These are phyloP conservation scores for Eucalyptus erythrocorys DNA, from an alignment of 345 rosid genomes.

Conservation along the genomic window DNA sequence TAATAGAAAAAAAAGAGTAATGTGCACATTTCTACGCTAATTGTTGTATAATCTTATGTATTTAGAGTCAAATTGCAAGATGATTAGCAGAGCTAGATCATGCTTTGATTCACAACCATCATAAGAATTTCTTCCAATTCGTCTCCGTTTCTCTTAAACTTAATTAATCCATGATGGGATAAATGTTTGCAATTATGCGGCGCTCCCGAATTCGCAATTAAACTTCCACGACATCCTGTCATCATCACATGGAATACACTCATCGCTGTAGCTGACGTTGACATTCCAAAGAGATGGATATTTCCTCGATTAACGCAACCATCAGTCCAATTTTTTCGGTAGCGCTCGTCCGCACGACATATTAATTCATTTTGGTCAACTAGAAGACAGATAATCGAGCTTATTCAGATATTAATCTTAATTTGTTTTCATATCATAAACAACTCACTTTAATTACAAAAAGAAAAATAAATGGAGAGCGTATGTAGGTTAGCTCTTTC, in stretches of 20 bases:
- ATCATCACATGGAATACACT: not conserved
- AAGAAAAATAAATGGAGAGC: not conserved
- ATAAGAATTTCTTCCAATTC: not conserved
- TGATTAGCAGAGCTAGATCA: not conserved
- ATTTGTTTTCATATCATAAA: not conserved
- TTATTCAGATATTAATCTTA: not conserved
- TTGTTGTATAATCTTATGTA: not conserved
- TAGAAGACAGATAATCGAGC: not conserved
- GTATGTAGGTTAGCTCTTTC: not conserved
- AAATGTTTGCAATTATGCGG: not conserved
- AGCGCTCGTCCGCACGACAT: not conserved
- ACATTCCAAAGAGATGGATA: not conserved
- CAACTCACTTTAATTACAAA: not conserved
- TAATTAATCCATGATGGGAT: not conserved
- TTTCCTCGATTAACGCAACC: not conserved
- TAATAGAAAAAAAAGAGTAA: not conserved
- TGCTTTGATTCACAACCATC: not conserved
- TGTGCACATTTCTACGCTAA: not conserved
- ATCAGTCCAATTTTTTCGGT: not conserved
- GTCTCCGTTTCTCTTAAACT: not conserved
- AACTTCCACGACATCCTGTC: not conserved
- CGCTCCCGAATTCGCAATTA: not conserved
- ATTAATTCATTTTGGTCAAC: not conserved
- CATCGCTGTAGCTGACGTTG: not conserved
- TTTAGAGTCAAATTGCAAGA: not conserved